phyloP scores from a whole-genome alignment of 2,329 filamentous ascomycete genomes.

The Lizonia empirigonia region DNA sequence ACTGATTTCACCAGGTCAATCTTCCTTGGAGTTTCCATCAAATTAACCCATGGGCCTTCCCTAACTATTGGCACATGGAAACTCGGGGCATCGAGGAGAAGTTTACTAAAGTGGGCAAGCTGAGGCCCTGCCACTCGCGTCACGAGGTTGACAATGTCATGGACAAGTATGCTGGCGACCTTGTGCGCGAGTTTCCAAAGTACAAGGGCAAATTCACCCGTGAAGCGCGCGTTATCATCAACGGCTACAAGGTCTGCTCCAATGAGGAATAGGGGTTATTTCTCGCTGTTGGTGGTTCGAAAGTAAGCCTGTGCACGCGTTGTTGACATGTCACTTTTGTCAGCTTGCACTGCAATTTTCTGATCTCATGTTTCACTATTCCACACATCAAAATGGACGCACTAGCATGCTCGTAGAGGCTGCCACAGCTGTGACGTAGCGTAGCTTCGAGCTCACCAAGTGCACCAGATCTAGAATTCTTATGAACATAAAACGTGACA shows the following conservation, averaged over 20 bases:
- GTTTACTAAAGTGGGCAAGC: background rate
- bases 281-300: too few species aligned
- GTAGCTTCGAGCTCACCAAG: too few species aligned
- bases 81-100: background rate
- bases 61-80: slow-evolving; percentile 1
- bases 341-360: too few species aligned
- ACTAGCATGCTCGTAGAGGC: too few species aligned
- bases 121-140: slow-evolving; percentile 2
- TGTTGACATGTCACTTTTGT: too few species aligned
- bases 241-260: background rate
- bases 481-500: too few species aligned
- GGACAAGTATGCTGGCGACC: background rate
- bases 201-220: background rate
- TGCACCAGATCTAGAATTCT: background rate
- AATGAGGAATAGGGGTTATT: background rate
- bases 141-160: background rate
- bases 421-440: too few species aligned
- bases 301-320: too few species aligned
- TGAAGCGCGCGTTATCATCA: background rate
- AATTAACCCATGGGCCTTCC: too few species aligned
- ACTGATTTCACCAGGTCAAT: background rate
- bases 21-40: background rate
- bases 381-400: too few species aligned
- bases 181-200: background rate
- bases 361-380: too few species aligned